phyloP scores from a whole-genome alignment of 1,284 basidiomycete genomes.

The Amylostereum areolatum region DNA sequence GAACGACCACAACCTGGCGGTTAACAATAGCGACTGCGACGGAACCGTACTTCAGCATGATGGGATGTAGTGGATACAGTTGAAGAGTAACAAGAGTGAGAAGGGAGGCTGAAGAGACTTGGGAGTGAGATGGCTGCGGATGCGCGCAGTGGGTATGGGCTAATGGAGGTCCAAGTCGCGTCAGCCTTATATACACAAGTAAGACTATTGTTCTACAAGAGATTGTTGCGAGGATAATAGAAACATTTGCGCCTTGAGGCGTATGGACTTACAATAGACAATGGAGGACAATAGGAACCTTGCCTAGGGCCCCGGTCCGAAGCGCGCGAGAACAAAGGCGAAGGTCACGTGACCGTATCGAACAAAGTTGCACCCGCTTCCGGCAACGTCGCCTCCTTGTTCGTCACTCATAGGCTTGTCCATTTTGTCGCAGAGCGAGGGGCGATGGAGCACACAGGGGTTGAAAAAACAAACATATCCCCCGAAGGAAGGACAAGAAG shows the following conservation, averaged over 20 bases:
- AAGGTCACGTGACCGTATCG: neutral
- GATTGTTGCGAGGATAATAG: neutral
- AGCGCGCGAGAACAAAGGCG: neutral
- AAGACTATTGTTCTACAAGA: neutral
- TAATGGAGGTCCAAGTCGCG: neutral
- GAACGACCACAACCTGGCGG: constrained; percentile 56
- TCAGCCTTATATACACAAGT: neutral
- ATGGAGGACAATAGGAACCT: neutral
- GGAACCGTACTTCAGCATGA: constrained; percentile 49
- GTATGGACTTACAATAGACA: neutral
- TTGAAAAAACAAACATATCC: no score
- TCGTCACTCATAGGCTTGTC: no score
- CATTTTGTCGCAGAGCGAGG: no score
- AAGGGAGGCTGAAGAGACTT: neutral
- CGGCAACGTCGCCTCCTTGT: no score
- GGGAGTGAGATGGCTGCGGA: neutral
- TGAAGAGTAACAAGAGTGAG: constrained; percentile 4
- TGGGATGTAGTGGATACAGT: neutral
- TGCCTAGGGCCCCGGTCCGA: neutral
- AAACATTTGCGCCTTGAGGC: no score
- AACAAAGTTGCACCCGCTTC: no score
- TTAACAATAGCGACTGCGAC: constrained; percentile 62
- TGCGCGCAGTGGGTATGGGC: neutral
- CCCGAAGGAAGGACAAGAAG: no score
- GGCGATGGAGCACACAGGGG: no score